Percentiles rank a stretch among this genome's conserved stretches.
Conservation (phyloP, 345 rosid species). For the Camelina neglecta region DNA sequence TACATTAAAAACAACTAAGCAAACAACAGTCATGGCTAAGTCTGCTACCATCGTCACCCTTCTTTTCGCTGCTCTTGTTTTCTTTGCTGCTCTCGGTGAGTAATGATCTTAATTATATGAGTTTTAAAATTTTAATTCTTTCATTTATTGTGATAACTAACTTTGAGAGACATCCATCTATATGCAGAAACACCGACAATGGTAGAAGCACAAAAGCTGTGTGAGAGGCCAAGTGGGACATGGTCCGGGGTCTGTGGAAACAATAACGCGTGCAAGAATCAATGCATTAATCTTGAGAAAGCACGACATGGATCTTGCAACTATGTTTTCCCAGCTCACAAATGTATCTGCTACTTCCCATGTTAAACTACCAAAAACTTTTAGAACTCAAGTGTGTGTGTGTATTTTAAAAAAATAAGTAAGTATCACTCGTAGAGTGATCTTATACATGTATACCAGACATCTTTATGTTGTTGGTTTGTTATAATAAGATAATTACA, state of each 20-base stretch:
- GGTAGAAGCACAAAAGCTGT: not conserved
- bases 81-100: slow-evolving; percentile 3
- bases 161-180: not conserved
- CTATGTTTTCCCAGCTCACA: not conserved
- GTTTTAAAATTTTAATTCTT: too few species aligned
- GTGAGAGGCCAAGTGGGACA: not conserved
- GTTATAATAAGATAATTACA: not conserved
- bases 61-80: not conserved
- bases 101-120: not conserved
- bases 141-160: not conserved
- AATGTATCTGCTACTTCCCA: slow-evolving; percentile 5
- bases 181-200: not conserved
- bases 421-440: not conserved
- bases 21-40: slow-evolving; percentile 3
- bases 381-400: not conserved
- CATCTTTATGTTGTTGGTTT: slow-evolving; percentile 11
- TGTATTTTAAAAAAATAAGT: not conserved
- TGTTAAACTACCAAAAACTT: not conserved
- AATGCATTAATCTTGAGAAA: slow-evolving; percentile 43
- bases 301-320: slow-evolving; percentile 11
- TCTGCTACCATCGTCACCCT: slow-evolving; percentile 1
- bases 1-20: not conserved
- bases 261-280: not conserved
- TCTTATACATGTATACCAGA: not conserved
- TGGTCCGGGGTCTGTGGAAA: slow-evolving; percentile 4